phyloP scores from a whole-genome alignment of 805 yeast genomes.

The Lipomyces japonicus region DNA sequence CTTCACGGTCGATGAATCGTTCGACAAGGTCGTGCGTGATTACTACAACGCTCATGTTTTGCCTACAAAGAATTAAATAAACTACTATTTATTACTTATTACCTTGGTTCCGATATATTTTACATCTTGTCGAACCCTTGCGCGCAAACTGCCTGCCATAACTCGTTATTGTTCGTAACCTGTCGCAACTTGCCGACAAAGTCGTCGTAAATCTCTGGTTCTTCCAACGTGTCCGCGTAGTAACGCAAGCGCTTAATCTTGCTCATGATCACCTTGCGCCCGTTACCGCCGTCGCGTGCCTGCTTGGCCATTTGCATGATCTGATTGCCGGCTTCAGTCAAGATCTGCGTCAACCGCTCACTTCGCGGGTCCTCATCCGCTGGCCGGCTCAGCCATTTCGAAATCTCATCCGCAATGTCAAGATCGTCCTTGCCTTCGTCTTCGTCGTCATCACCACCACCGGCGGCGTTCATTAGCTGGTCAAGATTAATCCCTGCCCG shows the following conservation, averaged over 20 bases:
- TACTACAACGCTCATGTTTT: no score
- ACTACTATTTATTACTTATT: not conserved
- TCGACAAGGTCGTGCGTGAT: conserved; percentile 15
- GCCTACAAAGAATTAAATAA: conserved; percentile 6
- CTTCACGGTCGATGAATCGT: conserved; percentile 11
- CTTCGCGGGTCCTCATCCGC: not conserved
- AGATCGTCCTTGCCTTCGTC: not conserved
- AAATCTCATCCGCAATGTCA: conserved; percentile 10
- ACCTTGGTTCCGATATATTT: not conserved
- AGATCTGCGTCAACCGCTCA: not conserved
- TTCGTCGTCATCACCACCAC: not conserved
- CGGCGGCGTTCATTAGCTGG: conserved; percentile 5
- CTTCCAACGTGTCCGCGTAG: not conserved
- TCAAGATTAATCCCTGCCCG: conserved; percentile 7
- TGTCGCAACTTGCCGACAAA: not conserved
- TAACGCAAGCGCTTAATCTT: not conserved
- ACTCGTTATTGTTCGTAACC: not conserved
- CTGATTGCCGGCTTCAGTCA: not conserved
- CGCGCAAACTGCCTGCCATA: not conserved
- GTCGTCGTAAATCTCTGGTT: not conserved
- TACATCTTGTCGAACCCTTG: not conserved
- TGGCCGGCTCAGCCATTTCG: not conserved
- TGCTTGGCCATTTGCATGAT: not conserved
- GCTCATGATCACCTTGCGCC: not conserved
- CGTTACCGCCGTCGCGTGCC: not conserved